Percentiles rank a stretch among this genome's conserved stretches.
Conservation (phyloP, 768 basidiomycete genomes). For the Leccinum disarticulatum region DNA sequence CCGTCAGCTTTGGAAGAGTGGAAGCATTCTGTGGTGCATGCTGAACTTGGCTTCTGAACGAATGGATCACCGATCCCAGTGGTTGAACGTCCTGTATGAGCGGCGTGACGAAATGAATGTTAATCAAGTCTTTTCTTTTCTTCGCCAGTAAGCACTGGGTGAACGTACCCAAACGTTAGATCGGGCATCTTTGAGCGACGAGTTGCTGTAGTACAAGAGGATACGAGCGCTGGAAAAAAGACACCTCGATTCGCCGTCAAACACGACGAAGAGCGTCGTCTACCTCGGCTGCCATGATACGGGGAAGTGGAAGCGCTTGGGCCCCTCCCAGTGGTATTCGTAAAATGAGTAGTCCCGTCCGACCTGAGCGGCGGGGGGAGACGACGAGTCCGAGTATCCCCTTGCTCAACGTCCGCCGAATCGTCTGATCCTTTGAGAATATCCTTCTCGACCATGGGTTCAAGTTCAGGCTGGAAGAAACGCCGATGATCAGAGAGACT, state of each 20-base stretch:
- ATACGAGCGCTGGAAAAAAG: slow-evolving; percentile 23
- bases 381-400: not conserved
- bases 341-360: slow-evolving; percentile 12
- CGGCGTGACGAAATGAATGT: not conserved
- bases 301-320: slow-evolving; percentile 19
- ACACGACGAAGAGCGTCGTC: slow-evolving; percentile 23
- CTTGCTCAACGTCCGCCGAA: slow-evolving; percentile 82
- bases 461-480: slow-evolving; percentile 64
- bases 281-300: slow-evolving; percentile 24
- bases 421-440: slow-evolving; percentile 88
- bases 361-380: not conserved
- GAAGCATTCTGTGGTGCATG: slow-evolving; percentile 10
- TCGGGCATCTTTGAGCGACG: slow-evolving; percentile 7
- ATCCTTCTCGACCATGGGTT: slow-evolving; percentile 73
- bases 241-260: slow-evolving; percentile 21
- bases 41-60: slow-evolving; percentile 3
- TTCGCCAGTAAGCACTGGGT: not conserved
- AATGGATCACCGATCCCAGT: slow-evolving; percentile 11
- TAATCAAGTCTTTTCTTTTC: not conserved
- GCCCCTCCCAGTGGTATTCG: slow-evolving; percentile 23
- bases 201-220: slow-evolving; percentile 17
- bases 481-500: not conserved
- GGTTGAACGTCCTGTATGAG: slow-evolving; percentile 19
- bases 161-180: slow-evolving; percentile 23
- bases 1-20: slow-evolving; percentile 19